Evolutionary conservation across 495 filamentous ascomycete species (phyloP).

Genomic region (Penicillium canescens): DNA sequence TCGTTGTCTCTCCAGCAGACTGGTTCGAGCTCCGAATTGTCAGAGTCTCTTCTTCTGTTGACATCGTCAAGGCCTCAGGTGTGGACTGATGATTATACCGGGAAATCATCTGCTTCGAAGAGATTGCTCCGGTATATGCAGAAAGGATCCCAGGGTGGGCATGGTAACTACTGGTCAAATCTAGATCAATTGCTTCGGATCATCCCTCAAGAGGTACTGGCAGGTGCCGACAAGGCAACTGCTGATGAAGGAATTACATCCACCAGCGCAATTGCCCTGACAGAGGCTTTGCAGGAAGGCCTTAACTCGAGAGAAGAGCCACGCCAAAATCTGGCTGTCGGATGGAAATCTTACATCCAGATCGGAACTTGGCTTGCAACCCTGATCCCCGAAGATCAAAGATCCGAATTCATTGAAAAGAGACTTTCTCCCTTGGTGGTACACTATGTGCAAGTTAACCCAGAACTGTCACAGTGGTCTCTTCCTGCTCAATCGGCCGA

Average conservation of each 20-base stretch:
- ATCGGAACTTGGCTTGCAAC: slow-evolving; percentile 50
- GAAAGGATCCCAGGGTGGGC: slow-evolving; percentile 75
- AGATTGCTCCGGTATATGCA: slow-evolving; percentile 73
- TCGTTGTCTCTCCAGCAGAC: slow-evolving; percentile 66
- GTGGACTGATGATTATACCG: slow-evolving; percentile 70
- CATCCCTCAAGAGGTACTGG: slow-evolving; percentile 57
- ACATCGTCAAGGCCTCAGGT: slow-evolving; percentile 64
- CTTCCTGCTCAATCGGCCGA: slow-evolving; percentile 41
- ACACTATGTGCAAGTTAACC: slow-evolving; percentile 54
- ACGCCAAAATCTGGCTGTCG: slow-evolving; percentile 59
- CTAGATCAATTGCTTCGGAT: slow-evolving; percentile 58
- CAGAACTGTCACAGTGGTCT: slow-evolving; percentile 50
- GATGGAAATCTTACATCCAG: slow-evolving; percentile 73
- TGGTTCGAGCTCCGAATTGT: slow-evolving; percentile 69
- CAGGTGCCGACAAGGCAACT: slow-evolving; percentile 48
- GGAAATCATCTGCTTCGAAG: slow-evolving; percentile 64
- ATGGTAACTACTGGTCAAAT: slow-evolving; percentile 68
- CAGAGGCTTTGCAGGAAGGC: slow-evolving; percentile 66
- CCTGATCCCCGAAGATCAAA: slow-evolving; percentile 45
- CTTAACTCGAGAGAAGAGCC: slow-evolving; percentile 73
- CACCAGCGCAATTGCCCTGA: slow-evolving; percentile 41
- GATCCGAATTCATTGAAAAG: slow-evolving; percentile 45
- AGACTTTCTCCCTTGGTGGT: slow-evolving; percentile 57
- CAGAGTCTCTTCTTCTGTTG: slow-evolving; percentile 60
- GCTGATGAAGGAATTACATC: slow-evolving; percentile 21